Percentiles rank a stretch among this genome's conserved stretches.
phyloP scores from a whole-genome alignment of 495 filamentous ascomycete species.

The Aspergillus cristatus region DNA sequence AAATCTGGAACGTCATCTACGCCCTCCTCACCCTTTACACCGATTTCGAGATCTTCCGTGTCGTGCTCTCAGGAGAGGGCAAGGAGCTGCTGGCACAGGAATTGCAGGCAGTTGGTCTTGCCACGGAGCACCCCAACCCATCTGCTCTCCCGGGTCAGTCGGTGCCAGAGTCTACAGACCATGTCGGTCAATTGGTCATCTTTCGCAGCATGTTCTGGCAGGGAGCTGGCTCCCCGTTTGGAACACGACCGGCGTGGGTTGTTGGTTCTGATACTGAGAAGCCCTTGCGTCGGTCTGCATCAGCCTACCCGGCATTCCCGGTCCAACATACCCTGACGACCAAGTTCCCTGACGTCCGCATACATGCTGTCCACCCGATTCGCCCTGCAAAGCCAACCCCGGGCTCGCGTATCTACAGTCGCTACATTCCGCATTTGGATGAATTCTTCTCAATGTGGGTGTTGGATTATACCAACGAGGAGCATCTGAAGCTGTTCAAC shows the following conservation, averaged over 20 bases:
- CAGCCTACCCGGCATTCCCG: constrained; percentile 8
- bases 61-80: constrained; percentile 6
- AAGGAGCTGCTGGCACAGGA: constrained; percentile 9
- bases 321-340: constrained; percentile 13
- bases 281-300: constrained; percentile 10
- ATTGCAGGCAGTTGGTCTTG: constrained; percentile 13
- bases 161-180: constrained; percentile 5
- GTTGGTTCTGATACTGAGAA: constrained; percentile 8
- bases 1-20: constrained; percentile 49
- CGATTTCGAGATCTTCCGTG: constrained; percentile 13
- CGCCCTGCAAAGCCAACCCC: constrained; percentile 48
- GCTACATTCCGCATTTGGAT: constrained; percentile 52
- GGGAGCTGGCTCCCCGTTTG: constrained; percentile 14
- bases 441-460: constrained; percentile 56
- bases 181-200: constrained; percentile 11
- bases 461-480: constrained; percentile 40
- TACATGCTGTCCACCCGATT: constrained; percentile 8
- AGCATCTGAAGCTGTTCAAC: constrained; percentile 52
- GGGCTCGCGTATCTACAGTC: constrained; percentile 50
- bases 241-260: constrained; percentile 14
- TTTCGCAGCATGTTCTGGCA: constrained; percentile 18
- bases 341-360: constrained; percentile 10
- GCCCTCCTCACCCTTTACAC: constrained; percentile 24
- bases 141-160: constrained; percentile 17
- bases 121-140: constrained; percentile 9